Conservation (phyloP, 805 yeast species). For the Groenewaldozyma salmanticensis region DNA sequence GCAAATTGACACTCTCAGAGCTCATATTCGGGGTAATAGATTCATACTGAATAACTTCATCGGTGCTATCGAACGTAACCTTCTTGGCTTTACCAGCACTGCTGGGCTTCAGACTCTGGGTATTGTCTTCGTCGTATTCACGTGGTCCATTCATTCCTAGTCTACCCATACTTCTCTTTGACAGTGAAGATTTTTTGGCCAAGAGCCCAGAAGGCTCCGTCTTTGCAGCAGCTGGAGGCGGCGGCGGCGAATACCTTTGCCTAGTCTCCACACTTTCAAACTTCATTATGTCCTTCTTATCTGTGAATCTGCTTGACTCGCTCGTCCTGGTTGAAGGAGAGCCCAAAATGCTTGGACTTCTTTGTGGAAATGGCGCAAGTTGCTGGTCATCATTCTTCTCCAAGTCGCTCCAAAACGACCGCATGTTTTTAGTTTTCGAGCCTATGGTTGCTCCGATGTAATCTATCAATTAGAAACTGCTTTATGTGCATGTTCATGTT, state of each 20-base stretch:
- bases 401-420: constrained; percentile 18
- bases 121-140: no score
- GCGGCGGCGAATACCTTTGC: background rate
- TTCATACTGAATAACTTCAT: constrained; percentile 19
- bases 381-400: constrained; percentile 9
- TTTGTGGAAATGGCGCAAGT: constrained; percentile 10
- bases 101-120: background rate
- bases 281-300: no score
- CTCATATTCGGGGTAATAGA: constrained; percentile 17
- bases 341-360: constrained; percentile 1
- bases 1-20: constrained; percentile 5
- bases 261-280: no score
- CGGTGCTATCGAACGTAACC: constrained; percentile 18
- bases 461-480: background rate
- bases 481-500: background rate
- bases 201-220: constrained; percentile 1
- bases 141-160: constrained; percentile 17
- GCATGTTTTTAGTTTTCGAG: constrained; percentile 12
- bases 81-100: constrained; percentile 14
- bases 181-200: constrained; percentile 13
- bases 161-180: constrained; percentile 10
- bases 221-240: background rate
- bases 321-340: background rate
- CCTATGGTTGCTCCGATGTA: constrained; percentile 5
- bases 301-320: background rate